A percentile compares a stretch with the other conserved stretches of the same genome.
Evolutionary conservation across 306 rosid species (phyloP).

Genomic region (Betula pendula): DNA sequence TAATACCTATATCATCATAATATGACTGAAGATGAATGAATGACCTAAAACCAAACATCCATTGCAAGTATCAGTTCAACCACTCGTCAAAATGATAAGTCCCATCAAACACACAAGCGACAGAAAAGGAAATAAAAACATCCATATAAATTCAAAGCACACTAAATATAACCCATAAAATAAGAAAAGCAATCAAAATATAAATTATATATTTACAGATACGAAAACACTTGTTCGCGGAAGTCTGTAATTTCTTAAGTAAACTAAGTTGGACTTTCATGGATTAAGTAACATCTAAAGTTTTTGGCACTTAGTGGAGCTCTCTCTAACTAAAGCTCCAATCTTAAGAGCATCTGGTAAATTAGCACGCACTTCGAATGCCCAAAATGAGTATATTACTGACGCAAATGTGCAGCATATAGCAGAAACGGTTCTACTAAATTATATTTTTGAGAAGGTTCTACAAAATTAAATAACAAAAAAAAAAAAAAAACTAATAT

Average conservation of each 20-base stretch:
- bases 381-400: background rate
- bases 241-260: background rate
- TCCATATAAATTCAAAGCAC: background rate
- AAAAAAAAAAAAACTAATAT: background rate
- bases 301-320: background rate
- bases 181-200: background rate
- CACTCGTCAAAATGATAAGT: background rate
- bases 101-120: background rate
- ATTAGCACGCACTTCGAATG: background rate
- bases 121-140: background rate
- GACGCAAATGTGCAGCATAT: background rate
- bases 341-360: background rate
- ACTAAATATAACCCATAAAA: background rate
- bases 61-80: background rate
- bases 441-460: no score
- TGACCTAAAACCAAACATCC: constrained; percentile 13
- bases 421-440: background rate
- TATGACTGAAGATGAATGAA: constrained; percentile 17
- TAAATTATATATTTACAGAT: background rate
- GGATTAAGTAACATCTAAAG: background rate
- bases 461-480: background rate
- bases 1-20: constrained; percentile 11
- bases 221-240: background rate
- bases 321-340: constrained; percentile 1
- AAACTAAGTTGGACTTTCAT: background rate